Percentiles rank a stretch among this genome's conserved stretches.
phyloP scores from a whole-genome alignment of 768 basidiomycete species.

The Phanerochaete carnosa region DNA sequence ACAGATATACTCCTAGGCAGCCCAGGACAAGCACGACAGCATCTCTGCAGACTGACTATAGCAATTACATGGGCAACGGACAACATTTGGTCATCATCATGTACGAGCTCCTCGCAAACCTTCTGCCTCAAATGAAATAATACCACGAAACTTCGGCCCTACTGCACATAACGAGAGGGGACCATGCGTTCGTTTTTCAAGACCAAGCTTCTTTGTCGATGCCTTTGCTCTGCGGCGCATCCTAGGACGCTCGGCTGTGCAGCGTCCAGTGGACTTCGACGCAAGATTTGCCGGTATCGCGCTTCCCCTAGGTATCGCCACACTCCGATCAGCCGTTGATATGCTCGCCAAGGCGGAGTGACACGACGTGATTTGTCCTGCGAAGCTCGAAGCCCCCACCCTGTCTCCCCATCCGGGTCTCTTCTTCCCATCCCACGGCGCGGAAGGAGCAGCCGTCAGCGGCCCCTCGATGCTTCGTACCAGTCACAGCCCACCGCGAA shows the following conservation, averaged over 20 bases:
- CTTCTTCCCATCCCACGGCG: neutral
- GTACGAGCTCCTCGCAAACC: neutral
- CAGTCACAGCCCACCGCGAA: neutral
- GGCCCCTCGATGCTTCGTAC: neutral
- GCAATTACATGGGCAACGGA: neutral
- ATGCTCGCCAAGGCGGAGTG: neutral
- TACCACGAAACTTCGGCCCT: neutral
- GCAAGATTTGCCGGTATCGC: neutral
- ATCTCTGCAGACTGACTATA: neutral
- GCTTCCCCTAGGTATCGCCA: neutral
- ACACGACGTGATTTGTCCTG: neutral
- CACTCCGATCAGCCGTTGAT: neutral
- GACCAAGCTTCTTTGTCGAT: neutral
- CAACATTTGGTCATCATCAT: no score
- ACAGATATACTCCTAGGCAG: neutral
- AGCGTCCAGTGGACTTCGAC: neutral
- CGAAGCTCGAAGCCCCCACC: neutral
- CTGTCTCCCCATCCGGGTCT: neutral
- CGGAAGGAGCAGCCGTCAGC: no score
- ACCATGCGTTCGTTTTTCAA: neutral
- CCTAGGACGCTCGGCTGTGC: neutral
- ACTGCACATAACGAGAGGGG: neutral
- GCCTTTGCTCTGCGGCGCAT: neutral
- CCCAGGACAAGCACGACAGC: neutral
- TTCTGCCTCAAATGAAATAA: neutral